Conservation (phyloP, 371 early-diverging fungal species). For the Saksenaea oblongispora region DNA sequence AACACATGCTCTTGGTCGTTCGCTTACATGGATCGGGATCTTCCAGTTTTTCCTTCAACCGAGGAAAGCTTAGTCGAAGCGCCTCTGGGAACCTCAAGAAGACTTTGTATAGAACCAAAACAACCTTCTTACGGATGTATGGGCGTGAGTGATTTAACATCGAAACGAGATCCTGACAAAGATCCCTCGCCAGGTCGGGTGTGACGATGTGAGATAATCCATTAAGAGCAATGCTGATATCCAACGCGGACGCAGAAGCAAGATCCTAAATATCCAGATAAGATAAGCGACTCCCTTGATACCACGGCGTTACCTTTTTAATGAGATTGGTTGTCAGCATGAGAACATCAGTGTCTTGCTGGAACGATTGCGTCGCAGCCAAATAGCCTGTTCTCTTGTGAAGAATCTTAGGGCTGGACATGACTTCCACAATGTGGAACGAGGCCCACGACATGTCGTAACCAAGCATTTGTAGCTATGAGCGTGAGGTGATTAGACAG, state of each 20-base stretch:
- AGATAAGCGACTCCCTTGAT: background rate
- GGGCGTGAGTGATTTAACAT: slow-evolving; percentile 91
- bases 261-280: slow-evolving; percentile 66
- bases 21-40: slow-evolving; percentile 87
- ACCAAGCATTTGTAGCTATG: slow-evolving; percentile 93
- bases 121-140: slow-evolving; percentile 90
- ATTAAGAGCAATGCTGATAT: slow-evolving; percentile 89
- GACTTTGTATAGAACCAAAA: slow-evolving; percentile 86
- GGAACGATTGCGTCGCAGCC: slow-evolving; percentile 89
- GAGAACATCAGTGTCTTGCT: slow-evolving; percentile 92
- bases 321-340: slow-evolving; percentile 96
- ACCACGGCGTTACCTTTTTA: slow-evolving; percentile 72
- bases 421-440: slow-evolving; percentile 96
- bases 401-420: slow-evolving; percentile 85
- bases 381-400: slow-evolving; percentile 92
- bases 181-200: slow-evolving; percentile 86
- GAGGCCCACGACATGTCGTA: slow-evolving; percentile 97
- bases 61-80: slow-evolving; percentile 78
- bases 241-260: slow-evolving; percentile 75
- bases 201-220: slow-evolving; percentile 91
- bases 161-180: slow-evolving; percentile 83
- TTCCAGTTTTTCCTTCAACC: slow-evolving; percentile 89
- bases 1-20: background rate
- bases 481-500: background rate
- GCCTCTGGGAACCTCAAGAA: slow-evolving; percentile 91